Conservation (phyloP, 306 rosid genomes). For the Lathyrus oleraceus region DNA sequence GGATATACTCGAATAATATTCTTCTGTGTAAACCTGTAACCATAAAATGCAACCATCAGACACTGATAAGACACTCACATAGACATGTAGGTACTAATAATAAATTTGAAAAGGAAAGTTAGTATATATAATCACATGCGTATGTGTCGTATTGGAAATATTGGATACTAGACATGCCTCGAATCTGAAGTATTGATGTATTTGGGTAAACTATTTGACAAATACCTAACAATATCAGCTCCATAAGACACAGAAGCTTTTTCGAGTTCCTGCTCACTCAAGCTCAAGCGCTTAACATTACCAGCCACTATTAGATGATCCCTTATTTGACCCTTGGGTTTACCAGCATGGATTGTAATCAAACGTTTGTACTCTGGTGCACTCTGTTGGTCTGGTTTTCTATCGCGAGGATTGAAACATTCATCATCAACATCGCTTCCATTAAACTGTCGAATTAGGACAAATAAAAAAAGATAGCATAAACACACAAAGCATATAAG, state of each 20-base stretch:
- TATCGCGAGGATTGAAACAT: slow-evolving; percentile 39
- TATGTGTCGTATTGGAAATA: not conserved
- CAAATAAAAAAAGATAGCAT: not conserved
- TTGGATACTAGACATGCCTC: not conserved
- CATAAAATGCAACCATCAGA: slow-evolving; percentile 25
- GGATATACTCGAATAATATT: slow-evolving; percentile 82
- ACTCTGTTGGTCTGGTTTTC: slow-evolving; percentile 47
- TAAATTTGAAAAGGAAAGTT: not conserved
- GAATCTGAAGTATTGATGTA: not conserved
- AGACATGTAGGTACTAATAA: not conserved
- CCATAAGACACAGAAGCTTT: slow-evolving; percentile 57
- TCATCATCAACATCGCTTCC: slow-evolving; percentile 63
- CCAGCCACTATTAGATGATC: slow-evolving; percentile 54
- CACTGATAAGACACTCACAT: not conserved
- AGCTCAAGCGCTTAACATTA: slow-evolving; percentile 78
- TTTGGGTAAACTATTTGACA: not conserved
- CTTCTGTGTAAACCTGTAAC: slow-evolving; percentile 75
- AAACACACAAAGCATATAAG: slow-evolving; percentile 7
- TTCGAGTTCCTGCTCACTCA: slow-evolving; percentile 75
- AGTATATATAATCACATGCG: not conserved
- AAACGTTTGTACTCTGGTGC: slow-evolving; percentile 66
- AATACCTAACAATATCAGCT: slow-evolving; percentile 69
- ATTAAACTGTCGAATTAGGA: slow-evolving; percentile 40
- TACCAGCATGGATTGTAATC: slow-evolving; percentile 91
- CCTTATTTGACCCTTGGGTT: slow-evolving; percentile 65